Percentiles rank a stretch among this genome's conserved stretches.
Evolutionary conservation across 78 protist species (phyloP).

Genomic region (Salpingoeca rosetta): DNA sequence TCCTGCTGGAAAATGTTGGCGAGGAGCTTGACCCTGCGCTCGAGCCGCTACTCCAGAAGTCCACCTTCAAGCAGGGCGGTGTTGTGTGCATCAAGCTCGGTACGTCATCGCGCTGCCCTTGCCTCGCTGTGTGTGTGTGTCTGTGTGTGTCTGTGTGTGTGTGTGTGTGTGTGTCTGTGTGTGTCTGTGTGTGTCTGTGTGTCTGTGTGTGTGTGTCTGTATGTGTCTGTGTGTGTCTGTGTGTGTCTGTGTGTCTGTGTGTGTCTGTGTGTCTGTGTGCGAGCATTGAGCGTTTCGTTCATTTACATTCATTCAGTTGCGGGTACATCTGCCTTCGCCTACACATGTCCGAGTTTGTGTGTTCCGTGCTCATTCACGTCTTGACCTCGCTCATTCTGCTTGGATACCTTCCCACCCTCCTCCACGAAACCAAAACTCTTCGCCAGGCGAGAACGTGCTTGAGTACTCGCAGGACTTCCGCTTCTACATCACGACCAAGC

Average conservation of each 20-base stretch:
- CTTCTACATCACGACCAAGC: constrained; percentile 75
- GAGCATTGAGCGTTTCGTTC: background rate
- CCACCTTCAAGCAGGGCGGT: constrained; percentile 36
- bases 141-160: background rate
- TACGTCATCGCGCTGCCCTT: no score
- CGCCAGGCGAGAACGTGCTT: constrained; percentile 66
- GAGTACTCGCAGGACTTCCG: constrained; percentile 60
- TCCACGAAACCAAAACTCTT: background rate
- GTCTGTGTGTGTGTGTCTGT: background rate
- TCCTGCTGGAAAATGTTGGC: constrained; percentile 71
- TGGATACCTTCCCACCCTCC: background rate
- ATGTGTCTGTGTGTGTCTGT: background rate
- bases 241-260: background rate
- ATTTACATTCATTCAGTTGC: background rate
- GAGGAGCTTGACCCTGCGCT: constrained; percentile 70
- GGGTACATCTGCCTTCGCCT: no score
- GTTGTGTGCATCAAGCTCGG: constrained; percentile 37
- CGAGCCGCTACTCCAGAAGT: constrained; percentile 68
- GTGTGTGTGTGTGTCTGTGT: background rate
- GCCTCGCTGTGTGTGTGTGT: background rate
- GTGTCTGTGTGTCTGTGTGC: background rate
- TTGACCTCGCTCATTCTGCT: background rate
- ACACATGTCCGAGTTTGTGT: background rate
- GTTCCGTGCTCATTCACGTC: background rate
- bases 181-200: background rate